Base-by-base conservation (phyloP, 192 early-diverging fungal genomes). In the Podila epigama region DNA sequence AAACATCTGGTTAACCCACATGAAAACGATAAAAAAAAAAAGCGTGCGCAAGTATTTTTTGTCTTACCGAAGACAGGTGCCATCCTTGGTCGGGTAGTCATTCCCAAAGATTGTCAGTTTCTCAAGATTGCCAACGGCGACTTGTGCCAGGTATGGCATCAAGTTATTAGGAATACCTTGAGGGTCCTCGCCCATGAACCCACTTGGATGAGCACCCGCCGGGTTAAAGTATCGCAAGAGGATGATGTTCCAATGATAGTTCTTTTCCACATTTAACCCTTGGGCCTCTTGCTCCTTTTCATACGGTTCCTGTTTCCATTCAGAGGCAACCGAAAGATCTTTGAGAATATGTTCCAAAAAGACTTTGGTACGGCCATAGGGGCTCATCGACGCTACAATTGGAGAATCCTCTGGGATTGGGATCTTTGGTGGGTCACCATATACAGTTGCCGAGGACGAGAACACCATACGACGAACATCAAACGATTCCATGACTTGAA, bases 291-390 rank as follows among this genome's bases (percentile, higher is more conserved):
- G 27, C 25, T 51, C 44, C 57, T 58, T 59, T 9, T 51, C 29
- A 51, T 68, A 37, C 27, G 60, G 35, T 36, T 60, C 50, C 35
- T 75, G 70, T 31, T 75, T 75, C 31, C 87, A 81, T 5, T 70
- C 51, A 29, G 88, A 81, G 7, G 90, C 83, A 2, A 58, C 64
- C 68, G 83, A 91, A 65, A 92, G 88, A 60, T 96, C 95, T 29
- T 81, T 84, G 54, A 98, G 83, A 22, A 94, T 88, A 69, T 86
- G 87, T 72, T 98, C 97, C 58, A 93, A 90, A 60, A 89, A 93
- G 22, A 96, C 83, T 68, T 98, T 98, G 12, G 97, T 97, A 58
- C 94, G 91, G 18, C 97, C 97, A 70, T 98, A 98, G n/a, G 95
- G 93, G 79, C 94, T 96, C 67, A 84, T 90, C 34, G 95, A 90